These are phyloP conservation scores for Aspergillus ellipticus DNA, from an alignment of 495 filamentous ascomycete genomes.

Conservation along the genomic window DNA sequence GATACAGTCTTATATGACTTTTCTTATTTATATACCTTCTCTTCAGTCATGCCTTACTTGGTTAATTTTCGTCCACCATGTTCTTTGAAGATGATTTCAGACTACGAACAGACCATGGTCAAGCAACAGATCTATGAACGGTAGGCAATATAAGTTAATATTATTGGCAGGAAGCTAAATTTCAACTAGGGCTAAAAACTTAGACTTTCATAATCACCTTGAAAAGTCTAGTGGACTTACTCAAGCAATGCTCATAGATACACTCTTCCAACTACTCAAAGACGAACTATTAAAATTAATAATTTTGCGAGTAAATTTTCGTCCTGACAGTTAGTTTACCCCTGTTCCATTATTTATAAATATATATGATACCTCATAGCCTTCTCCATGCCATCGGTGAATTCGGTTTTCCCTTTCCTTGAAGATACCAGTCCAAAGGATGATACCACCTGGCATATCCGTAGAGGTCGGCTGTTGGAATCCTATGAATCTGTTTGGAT, in stretches of 20 bases:
- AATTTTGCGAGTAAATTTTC: background rate
- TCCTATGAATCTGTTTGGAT: constrained; percentile 5
- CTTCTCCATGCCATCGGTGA: constrained; percentile 7
- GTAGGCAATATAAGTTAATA: background rate
- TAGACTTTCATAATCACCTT: background rate
- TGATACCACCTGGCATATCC: constrained; percentile 8
- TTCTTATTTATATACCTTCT: constrained; percentile 2
- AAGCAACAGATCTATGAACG: background rate
- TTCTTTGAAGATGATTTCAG: background rate
- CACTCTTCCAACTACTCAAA: background rate
- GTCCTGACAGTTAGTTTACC: background rate
- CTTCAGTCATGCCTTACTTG: background rate
- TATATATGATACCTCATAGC: background rate
- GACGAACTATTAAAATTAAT: background rate
- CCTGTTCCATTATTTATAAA: background rate
- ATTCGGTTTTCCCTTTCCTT: constrained; percentile 12
- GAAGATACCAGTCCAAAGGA: background rate
- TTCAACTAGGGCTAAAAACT: background rate
- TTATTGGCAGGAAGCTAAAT: background rate
- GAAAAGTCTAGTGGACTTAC: background rate
- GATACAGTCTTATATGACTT: constrained; percentile 5
- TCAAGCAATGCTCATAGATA: background rate
- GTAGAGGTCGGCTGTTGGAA: constrained; percentile 7
- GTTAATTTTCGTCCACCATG: background rate
- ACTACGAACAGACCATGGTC: background rate